Evolutionary conservation across 2,329 filamentous ascomycete species (phyloP), one percentile per base, ranked within the genome.

Genomic region (Nemania bipapillata): DNA sequence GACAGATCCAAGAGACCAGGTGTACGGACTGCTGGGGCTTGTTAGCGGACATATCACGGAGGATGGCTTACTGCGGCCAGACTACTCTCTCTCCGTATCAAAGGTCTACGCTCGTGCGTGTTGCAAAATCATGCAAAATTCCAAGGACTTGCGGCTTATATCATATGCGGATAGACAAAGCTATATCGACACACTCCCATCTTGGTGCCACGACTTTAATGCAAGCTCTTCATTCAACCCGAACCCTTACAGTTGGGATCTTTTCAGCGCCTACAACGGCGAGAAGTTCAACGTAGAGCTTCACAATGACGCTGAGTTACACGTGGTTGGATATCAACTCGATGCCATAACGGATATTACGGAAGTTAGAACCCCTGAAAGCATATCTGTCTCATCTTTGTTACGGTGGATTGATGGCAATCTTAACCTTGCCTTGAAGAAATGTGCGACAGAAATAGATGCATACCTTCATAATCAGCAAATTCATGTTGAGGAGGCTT

Each of bases 1-100:
- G 50, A 53, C 50, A 32, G 50, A 53, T 32, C 50, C 50, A 20
- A 53, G 26, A 53, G 50, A 53, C 28, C 50, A 53, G 17, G 50
- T 53, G 50, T 53, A 32, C 50, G 50, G 50, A 17, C 50, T 53
- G 3, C 26, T 53, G 8, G 50, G 50, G 3, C 50, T 53, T 28
- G 50, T 53, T n/a, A 53, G 50, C n/a, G 50, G 11, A 32, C 26
- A 53, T 24, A 32, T n/a, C n/a, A n/a, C n/a, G 7, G 26, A 32
- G 8, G 50, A 32, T 32, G 28, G 12, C 7, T 53, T 53, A 53
- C 50, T 53, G 3, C 50, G 26, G 17, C 50, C 50, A 20, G 50
- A 53, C 50, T 53, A 53, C 32, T 53, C 50, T 53, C 50, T 53
- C 50, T 9, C 50, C 4, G 20, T 53, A 32, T 20, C 26, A 9